Conservation (phyloP, 345 rosid species). For the Pugionium dolabratum region DNA sequence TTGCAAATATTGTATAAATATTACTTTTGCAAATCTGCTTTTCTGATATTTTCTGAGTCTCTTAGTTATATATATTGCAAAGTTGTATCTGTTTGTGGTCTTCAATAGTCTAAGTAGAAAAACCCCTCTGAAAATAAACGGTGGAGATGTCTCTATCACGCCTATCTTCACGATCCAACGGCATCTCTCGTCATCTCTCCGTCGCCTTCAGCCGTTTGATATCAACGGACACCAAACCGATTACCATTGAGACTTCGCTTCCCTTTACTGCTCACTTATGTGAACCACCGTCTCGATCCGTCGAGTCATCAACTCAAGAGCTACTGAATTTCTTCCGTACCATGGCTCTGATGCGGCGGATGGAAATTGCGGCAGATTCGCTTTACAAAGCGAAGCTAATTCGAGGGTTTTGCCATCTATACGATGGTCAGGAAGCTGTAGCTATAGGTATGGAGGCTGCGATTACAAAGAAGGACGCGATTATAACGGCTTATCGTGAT, state of each 20-base stretch:
- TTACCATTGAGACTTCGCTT: slow-evolving; percentile 72
- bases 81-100: too few relatives aligned
- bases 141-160: slow-evolving; percentile 65
- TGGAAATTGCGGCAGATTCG: slow-evolving; percentile 92
- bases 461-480: slow-evolving; percentile 67
- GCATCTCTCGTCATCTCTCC: slow-evolving; percentile 45
- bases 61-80: too few relatives aligned
- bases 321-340: slow-evolving; percentile 68
- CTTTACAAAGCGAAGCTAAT: slow-evolving; percentile 90
- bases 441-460: slow-evolving; percentile 91
- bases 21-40: too few relatives aligned
- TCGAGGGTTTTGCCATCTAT: slow-evolving; percentile 90
- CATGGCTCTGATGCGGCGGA: slow-evolving; percentile 83
- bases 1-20: too few relatives aligned
- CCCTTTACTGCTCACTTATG: slow-evolving; percentile 75
- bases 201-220: slow-evolving; percentile 55
- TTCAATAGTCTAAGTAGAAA: background rate
- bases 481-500: slow-evolving; percentile 82
- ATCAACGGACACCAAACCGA: slow-evolving; percentile 47
- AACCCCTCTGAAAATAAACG: slow-evolving; percentile 8
- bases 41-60: too few relatives aligned
- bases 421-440: slow-evolving; percentile 93
- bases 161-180: slow-evolving; percentile 44
- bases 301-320: slow-evolving; percentile 60
- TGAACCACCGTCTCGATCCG: slow-evolving; percentile 71